Percentiles rank a stretch among this genome's conserved stretches.
Evolutionary conservation across 495 filamentous ascomycete genomes (phyloP).

Genomic region (Daldinia grandis): DNA sequence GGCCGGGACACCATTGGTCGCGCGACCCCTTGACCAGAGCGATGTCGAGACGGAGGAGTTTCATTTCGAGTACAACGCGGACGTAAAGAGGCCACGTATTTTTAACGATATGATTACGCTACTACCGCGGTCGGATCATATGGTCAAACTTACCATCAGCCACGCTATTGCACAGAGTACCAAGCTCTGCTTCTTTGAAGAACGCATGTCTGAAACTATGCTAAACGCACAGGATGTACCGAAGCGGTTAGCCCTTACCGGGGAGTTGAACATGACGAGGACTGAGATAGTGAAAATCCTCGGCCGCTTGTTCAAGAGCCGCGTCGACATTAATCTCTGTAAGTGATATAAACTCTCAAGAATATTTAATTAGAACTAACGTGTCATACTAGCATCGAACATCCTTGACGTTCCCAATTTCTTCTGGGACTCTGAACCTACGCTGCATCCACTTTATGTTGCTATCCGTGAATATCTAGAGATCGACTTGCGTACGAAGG

Average conservation of each 20-base stretch:
- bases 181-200: conserved; percentile 96
- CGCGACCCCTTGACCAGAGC: conserved; percentile 75
- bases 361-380: conserved; percentile 25
- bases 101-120: conserved; percentile 99
- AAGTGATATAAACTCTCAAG: conserved; percentile 48
- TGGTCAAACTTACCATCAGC: conserved; percentile 97
- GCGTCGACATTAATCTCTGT: conserved; percentile 98
- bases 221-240: conserved; percentile 89
- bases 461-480: conserved; percentile 98
- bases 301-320: conserved; percentile 87
- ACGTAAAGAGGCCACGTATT: conserved; percentile 84
- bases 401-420: conserved; percentile 98
- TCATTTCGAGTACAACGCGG: conserved; percentile 93
- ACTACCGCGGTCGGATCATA: conserved; percentile 86
- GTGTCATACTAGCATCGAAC: conserved; percentile 74
- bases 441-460: conserved; percentile 90
- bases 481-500: conserved; percentile 91
- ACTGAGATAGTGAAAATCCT: conserved; percentile 92
- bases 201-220: conserved; percentile 96
- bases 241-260: conserved; percentile 84
- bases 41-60: conserved; percentile 99
- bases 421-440: conserved; percentile 98
- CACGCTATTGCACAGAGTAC: conserved; percentile 98
- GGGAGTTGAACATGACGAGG: conserved; percentile 88
- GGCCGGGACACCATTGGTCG: conserved; percentile 67